These are phyloP conservation scores for Leccinum rimulosum DNA, from an alignment of 768 basidiomycete genomes.

Conservation along the genomic window DNA sequence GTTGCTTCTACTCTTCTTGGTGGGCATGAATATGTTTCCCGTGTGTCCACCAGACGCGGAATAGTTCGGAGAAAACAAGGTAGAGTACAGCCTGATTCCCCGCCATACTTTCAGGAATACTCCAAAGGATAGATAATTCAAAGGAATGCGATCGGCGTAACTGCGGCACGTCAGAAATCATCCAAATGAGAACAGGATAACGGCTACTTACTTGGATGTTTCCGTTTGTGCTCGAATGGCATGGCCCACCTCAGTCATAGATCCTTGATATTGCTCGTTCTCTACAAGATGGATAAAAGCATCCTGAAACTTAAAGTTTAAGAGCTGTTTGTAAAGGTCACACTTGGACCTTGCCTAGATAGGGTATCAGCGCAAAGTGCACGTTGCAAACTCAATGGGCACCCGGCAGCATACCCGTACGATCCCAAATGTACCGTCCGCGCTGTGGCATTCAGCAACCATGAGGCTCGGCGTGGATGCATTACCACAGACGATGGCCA, in stretches of 20 bases:
- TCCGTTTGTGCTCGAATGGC: slow-evolving; percentile 55
- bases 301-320: slow-evolving; percentile 68
- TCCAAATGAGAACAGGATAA: neutral
- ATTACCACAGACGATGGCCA: slow-evolving; percentile 84
- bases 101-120: slow-evolving; percentile 55
- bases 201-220: slow-evolving; percentile 34
- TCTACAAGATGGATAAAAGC: slow-evolving; percentile 64
- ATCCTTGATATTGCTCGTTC: slow-evolving; percentile 70
- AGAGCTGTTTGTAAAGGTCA: slow-evolving; percentile 80
- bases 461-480: slow-evolving; percentile 79
- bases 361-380: slow-evolving; percentile 10
- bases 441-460: slow-evolving; percentile 76
- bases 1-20: slow-evolving; percentile 41
- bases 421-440: slow-evolving; percentile 77
- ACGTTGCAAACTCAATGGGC: slow-evolving; percentile 5
- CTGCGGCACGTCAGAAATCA: slow-evolving; percentile 17
- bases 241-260: slow-evolving; percentile 67
- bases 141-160: slow-evolving; percentile 25
- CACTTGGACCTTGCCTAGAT: slow-evolving; percentile 72
- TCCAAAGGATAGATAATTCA: slow-evolving; percentile 38
- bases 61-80: slow-evolving; percentile 29
- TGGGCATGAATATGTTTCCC: slow-evolving; percentile 1
- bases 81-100: slow-evolving; percentile 43
- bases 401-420: slow-evolving; percentile 51
- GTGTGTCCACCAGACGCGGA: neutral